Percentiles rank a stretch among this genome's conserved stretches.
phyloP scores from a whole-genome alignment of 768 basidiomycete genomes.

The Tremella fuciformis region DNA sequence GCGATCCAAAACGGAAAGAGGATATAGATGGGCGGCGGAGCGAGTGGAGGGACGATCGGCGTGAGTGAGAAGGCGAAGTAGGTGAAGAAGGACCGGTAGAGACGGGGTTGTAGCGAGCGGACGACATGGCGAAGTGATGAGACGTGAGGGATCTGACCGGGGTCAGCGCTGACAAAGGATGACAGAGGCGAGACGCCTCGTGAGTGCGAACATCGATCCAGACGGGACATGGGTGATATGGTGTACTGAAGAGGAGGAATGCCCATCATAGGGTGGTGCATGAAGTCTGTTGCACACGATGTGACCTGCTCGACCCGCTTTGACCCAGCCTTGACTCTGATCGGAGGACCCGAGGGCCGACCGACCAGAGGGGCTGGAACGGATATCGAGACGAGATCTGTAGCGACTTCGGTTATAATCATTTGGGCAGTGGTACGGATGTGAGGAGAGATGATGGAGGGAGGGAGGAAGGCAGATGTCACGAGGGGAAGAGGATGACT shows the following conservation, averaged over 20 bases:
- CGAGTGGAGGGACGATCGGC: constrained; percentile 34
- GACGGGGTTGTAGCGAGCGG: constrained; percentile 23
- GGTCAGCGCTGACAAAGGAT: no score
- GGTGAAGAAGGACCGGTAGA: constrained; percentile 1
- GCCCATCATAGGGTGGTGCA: constrained; percentile 43
- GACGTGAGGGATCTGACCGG: no score
- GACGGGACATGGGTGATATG: background rate
- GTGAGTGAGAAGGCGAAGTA: constrained; percentile 13
- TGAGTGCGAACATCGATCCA: no score
- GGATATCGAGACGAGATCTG: constrained; percentile 7
- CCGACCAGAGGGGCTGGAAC: constrained; percentile 8
- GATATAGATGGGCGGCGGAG: constrained; percentile 28
- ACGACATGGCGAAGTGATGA: constrained; percentile 13
- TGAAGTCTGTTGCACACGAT: constrained; percentile 41
- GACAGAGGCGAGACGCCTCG: no score
- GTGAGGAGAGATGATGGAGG: background rate
- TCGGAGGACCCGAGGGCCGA: background rate
- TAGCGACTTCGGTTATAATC: constrained; percentile 46
- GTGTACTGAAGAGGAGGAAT: constrained; percentile 10
- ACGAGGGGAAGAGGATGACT: background rate
- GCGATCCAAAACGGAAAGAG: constrained; percentile 22
- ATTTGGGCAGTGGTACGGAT: constrained; percentile 9
- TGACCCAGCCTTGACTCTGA: constrained; percentile 10
- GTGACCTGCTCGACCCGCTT: constrained; percentile 6
- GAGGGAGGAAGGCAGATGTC: background rate